A percentile compares a stretch with the other conserved stretches of the same genome.
phyloP scores from a whole-genome alignment of 495 filamentous ascomycete genomes.

The Penicillium roqueforti region DNA sequence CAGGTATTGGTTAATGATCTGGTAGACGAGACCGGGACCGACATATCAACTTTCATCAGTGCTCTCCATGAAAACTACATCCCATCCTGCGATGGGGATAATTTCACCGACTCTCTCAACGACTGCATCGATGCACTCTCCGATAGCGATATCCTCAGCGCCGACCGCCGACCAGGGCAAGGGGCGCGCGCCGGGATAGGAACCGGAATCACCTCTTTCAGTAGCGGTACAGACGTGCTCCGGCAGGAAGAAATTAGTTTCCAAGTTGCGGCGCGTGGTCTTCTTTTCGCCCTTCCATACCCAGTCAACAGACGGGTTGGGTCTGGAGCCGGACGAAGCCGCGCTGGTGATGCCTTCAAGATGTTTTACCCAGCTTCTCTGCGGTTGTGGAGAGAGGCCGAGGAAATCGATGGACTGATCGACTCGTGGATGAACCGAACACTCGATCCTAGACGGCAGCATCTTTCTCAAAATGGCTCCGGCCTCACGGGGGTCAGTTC shows the following conservation, averaged over 20 bases:
- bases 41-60: conserved; percentile 82
- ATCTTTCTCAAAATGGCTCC: conserved; percentile 22
- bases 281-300: conserved; percentile 76
- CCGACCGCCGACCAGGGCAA: conserved; percentile 27
- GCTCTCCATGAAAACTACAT: conserved; percentile 94
- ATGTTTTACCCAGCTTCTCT: conserved; percentile 85
- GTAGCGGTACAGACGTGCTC: conserved; percentile 61
- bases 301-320: conserved; percentile 66
- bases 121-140: conserved; percentile 80
- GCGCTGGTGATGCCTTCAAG: conserved; percentile 57
- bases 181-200: conserved; percentile 30
- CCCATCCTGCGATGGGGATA: conserved; percentile 67
- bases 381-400: conserved; percentile 69
- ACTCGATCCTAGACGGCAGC: conserved; percentile 20
- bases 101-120: conserved; percentile 60
- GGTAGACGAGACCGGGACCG: conserved; percentile 84
- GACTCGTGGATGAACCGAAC: conserved; percentile 57
- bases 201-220: conserved; percentile 39
- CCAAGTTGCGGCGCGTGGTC: conserved; percentile 77
- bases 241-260: conserved; percentile 91
- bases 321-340: conserved; percentile 24
- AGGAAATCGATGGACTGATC: conserved; percentile 70
- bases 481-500: conserved; percentile 28
- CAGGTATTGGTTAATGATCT: conserved; percentile 70
- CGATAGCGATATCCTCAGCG: conserved; percentile 75